Evolutionary conservation across 1,139 yeast species (phyloP).

Genomic region (Sugiyamaella grinbergsii): DNA sequence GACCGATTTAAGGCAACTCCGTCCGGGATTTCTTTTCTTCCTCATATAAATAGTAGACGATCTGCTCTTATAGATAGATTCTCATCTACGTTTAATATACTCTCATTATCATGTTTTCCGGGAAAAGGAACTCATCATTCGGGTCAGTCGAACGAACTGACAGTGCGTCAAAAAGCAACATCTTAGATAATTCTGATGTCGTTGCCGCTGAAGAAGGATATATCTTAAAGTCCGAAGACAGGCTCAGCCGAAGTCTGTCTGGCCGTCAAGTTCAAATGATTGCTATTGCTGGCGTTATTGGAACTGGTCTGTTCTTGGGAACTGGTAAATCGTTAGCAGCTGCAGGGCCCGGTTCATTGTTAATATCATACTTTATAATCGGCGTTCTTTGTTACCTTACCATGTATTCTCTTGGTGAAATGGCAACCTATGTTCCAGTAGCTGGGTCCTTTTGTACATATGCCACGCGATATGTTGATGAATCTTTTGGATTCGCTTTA

Average conservation of each 20-base stretch:
- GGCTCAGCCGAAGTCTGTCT: constrained; percentile 47
- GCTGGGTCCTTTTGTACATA: constrained; percentile 66
- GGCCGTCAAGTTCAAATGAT: constrained; percentile 54
- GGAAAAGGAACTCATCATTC: background rate
- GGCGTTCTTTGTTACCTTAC: constrained; percentile 57
- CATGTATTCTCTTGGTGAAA: constrained; percentile 63
- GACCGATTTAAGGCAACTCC: background rate
- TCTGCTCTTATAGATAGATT: background rate
- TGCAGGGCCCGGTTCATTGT: constrained; percentile 59
- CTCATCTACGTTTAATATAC: background rate
- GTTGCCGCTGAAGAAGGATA: constrained; percentile 17
- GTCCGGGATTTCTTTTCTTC: too few species aligned
- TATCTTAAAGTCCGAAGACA: constrained; percentile 29
- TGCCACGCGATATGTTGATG: constrained; percentile 61
- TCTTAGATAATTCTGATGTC: background rate
- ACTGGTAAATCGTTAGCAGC: constrained; percentile 54
- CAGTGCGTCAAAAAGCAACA: background rate
- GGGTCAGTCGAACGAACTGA: background rate
- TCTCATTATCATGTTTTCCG: background rate
- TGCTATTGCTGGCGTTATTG: constrained; percentile 49
- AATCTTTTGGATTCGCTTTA: constrained; percentile 63
- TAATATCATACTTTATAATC: constrained; percentile 52
- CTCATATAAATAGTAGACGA: background rate
- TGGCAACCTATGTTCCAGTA: constrained; percentile 61
- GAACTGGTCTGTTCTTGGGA: constrained; percentile 59